These are phyloP conservation scores for Coccomyxa sp. DNA, from an alignment of 139 green algal genomes.

Conservation along the genomic window DNA sequence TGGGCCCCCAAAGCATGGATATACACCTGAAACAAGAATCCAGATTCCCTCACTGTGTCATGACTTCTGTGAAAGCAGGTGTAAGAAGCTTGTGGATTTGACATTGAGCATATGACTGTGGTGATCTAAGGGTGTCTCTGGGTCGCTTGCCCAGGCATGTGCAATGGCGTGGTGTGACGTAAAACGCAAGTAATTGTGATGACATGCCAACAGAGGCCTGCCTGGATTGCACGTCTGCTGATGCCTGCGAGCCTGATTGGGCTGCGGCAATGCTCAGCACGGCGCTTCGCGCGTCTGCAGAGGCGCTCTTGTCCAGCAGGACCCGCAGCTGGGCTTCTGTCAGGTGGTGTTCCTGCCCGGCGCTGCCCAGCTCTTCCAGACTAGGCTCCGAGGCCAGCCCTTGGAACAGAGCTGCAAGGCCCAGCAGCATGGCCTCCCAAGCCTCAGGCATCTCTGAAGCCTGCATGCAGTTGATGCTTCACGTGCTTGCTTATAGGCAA, in stretches of 20 bases:
- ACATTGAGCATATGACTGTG: not conserved
- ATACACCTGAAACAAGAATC: not conserved
- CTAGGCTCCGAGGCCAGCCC: conserved; percentile 35
- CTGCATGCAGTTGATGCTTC: not conserved
- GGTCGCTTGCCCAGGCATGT: no score
- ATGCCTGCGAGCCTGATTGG: not conserved
- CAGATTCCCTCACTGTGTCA: not conserved
- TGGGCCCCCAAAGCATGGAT: not conserved
- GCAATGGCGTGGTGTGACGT: not conserved
- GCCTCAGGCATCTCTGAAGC: conserved; percentile 36
- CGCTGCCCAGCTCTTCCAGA: not conserved
- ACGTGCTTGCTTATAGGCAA: not conserved
- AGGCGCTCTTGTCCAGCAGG: not conserved
- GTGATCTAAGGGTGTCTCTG: not conserved
- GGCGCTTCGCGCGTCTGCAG: not conserved
- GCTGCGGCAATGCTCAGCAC: not conserved
- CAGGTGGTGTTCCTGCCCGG: not conserved
- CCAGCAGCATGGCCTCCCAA: conserved; percentile 48
- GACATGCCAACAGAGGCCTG: not conserved
- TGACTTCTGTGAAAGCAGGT: not conserved
- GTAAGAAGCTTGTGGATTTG: not conserved
- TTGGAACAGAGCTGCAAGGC: conserved; percentile 40
- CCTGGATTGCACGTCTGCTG: not conserved
- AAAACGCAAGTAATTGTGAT: not conserved
- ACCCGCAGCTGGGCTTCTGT: not conserved